Evolutionary conservation across 176 grass and related monocot genomes (phyloP).

Genomic region (Eremochloa ophiuroides): DNA sequence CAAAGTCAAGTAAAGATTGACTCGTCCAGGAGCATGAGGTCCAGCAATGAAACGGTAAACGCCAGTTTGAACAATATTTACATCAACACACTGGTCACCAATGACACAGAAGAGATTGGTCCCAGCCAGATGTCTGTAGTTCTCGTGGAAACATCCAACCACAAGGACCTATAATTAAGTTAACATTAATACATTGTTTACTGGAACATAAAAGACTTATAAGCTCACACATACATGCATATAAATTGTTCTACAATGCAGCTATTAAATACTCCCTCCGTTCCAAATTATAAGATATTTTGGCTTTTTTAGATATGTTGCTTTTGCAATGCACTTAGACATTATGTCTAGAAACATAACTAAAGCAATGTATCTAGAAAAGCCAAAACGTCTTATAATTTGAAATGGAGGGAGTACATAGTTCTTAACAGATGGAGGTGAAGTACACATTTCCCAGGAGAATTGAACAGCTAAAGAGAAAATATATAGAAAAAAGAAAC

Average conservation of each 20-base stretch:
- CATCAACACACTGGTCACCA: constrained; percentile 53
- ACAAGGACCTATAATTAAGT: constrained; percentile 62
- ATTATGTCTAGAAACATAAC: too few relatives aligned
- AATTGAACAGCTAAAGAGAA: not conserved
- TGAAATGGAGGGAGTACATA: too few relatives aligned
- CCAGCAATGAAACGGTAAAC: constrained; percentile 57
- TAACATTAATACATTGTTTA: constrained; percentile 25
- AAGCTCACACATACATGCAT: not conserved
- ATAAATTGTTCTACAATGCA: not conserved
- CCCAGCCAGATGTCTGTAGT: constrained; percentile 46
- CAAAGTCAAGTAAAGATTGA: constrained; percentile 73
- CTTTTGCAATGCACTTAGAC: too few relatives aligned
- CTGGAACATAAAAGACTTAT: not conserved
- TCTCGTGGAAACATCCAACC: constrained; percentile 61
- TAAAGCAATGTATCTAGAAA: too few relatives aligned
- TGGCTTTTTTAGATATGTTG: too few relatives aligned
- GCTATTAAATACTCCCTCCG: too few relatives aligned
- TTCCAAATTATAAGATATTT: too few relatives aligned
- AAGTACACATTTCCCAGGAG: not conserved
- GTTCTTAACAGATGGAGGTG: constrained; percentile 7
- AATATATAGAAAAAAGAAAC: constrained; percentile 1
- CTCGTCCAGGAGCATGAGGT: constrained; percentile 57
- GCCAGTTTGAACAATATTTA: constrained; percentile 64
- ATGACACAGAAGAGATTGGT: constrained; percentile 58
- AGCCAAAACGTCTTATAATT: too few relatives aligned